Conservation (phyloP, 148 eudicot species). For the Cornus florida region DNA sequence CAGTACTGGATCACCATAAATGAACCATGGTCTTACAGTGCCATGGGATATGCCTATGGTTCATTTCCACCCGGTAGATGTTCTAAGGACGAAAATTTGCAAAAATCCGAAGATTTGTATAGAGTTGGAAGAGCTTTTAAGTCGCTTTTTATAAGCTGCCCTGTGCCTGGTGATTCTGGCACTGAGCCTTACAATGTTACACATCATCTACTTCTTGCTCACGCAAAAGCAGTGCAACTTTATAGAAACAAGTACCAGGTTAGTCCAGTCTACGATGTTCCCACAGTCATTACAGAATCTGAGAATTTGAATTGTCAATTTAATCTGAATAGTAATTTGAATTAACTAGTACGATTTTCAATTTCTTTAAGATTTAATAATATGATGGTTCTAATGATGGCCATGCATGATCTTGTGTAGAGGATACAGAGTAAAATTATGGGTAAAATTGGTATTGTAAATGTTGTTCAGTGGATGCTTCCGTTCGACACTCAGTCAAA, state of each 20-base stretch:
- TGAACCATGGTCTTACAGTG: neutral
- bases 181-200: neutral
- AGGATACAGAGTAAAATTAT: too few species aligned
- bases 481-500: neutral
- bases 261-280: too few species aligned
- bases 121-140: too few species aligned
- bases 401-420: too few species aligned
- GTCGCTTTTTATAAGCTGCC: neutral
- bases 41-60: neutral
- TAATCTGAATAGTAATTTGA: too few species aligned
- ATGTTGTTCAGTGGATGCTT: neutral
- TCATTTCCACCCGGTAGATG: neutral
- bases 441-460: neutral
- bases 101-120: too few species aligned
- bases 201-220: neutral
- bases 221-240: neutral
- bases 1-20: neutral
- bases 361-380: too few species aligned
- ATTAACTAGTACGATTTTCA: too few species aligned
- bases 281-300: too few species aligned
- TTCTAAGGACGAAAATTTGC: neutral
- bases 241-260: neutral
- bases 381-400: too few species aligned
- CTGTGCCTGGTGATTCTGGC: neutral
- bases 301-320: too few species aligned